These are phyloP conservation scores for Fusarium floridanum DNA, from an alignment of 2,329 filamentous ascomycete species.

Conservation along the genomic window DNA sequence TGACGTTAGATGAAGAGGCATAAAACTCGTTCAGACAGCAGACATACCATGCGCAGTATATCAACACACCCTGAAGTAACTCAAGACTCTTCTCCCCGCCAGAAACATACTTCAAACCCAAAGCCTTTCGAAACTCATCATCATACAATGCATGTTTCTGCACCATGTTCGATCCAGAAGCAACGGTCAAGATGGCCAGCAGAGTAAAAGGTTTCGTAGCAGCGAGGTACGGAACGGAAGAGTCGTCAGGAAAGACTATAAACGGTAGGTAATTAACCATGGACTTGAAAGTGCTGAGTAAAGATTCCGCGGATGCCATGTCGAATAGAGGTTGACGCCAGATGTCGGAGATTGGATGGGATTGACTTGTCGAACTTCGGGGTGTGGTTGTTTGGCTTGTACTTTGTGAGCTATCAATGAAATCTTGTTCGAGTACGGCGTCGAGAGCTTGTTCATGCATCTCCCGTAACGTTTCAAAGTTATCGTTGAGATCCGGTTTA, in stretches of 20 bases:
- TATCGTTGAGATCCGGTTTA: background rate
- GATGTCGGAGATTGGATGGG: background rate
- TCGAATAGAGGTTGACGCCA: background rate
- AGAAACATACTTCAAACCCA: background rate
- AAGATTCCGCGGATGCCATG: background rate
- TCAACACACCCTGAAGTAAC: background rate
- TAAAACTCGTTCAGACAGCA: background rate
- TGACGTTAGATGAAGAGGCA: accelerated
- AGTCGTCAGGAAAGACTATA: background rate
- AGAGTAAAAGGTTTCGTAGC: background rate
- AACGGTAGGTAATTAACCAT: background rate
- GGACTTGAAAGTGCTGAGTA: background rate
- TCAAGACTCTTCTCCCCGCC: background rate
- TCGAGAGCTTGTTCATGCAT: background rate
- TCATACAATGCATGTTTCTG: background rate
- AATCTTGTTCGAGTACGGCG: background rate
- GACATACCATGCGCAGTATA: background rate
- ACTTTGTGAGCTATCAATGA: background rate
- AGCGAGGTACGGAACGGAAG: background rate
- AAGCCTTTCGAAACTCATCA: background rate
- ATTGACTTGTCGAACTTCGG: background rate
- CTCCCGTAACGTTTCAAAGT: background rate
- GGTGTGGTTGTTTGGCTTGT: background rate
- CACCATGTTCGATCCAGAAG: background rate
- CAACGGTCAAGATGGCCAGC: background rate